These are phyloP conservation scores for Kodamaea hsintzibuensis DNA, from an alignment of 805 yeast species.

Conservation along the genomic window DNA sequence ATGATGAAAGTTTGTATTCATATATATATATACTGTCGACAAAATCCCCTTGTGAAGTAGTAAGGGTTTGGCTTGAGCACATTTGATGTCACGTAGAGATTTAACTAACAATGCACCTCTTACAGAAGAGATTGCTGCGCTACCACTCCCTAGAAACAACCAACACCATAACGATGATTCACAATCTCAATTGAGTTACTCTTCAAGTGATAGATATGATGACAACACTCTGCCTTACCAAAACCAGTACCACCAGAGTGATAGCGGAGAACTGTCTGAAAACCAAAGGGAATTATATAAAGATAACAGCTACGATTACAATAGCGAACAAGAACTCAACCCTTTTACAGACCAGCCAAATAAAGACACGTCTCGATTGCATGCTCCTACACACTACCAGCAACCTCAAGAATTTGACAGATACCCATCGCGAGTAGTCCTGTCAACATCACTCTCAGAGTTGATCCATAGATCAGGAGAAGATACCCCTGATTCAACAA, in stretches of 20 bases:
- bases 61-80: not conserved
- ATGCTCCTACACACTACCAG: not conserved
- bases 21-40: too few relatives aligned
- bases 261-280: not conserved
- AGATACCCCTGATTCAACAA: not conserved
- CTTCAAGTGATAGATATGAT: not conserved
- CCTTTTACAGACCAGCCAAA: not conserved
- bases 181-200: not conserved
- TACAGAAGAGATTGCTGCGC: conserved; percentile 2
- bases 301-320: not conserved
- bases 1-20: not conserved
- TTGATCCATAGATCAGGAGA: conserved; percentile 1
- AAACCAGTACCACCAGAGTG: not conserved
- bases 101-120: conserved; percentile 19
- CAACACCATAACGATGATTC: not conserved
- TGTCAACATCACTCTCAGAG: conserved; percentile 38
- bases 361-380: not conserved
- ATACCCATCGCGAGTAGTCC: conserved; percentile 64
- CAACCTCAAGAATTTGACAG: conserved; percentile 40
- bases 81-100: conserved; percentile 10
- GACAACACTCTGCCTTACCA: not conserved
- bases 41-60: too few relatives aligned
- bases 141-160: not conserved
- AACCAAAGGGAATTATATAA: not conserved
- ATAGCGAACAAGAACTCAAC: not conserved